These are phyloP conservation scores for Poteriospumella lacustris DNA, from an alignment of 108 stramenopile genomes.

Conservation along the genomic window DNA sequence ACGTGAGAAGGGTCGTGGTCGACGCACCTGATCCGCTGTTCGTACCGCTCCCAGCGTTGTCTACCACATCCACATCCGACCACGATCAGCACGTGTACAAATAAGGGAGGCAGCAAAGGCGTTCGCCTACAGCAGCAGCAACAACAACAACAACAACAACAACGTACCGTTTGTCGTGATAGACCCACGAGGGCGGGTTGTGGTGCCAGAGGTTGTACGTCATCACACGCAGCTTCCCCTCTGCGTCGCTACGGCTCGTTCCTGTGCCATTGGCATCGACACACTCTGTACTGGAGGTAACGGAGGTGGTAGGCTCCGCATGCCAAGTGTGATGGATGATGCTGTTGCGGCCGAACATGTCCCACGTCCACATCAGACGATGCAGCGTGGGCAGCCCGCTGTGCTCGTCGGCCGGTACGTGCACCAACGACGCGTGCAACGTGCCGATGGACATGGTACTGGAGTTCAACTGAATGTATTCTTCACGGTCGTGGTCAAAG, in stretches of 20 bases:
- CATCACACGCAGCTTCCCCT: constrained; percentile 3
- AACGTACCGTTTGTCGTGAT: neutral
- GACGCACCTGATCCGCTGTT: neutral
- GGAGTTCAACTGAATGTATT: neutral
- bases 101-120: neutral
- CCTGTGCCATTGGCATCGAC: neutral
- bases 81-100: too few species aligned
- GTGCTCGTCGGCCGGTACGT: neutral
- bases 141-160: neutral
- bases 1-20: neutral
- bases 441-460: neutral
- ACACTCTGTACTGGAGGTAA: neutral
- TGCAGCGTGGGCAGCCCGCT: neutral
- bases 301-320: neutral
- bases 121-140: neutral
- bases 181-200: neutral
- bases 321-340: neutral
- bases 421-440: neutral
- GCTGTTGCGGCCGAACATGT: neutral
- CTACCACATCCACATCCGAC: too few species aligned
- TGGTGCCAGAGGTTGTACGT: constrained; percentile 25
- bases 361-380: neutral
- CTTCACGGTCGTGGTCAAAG: neutral
- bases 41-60: constrained; percentile 13
- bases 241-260: neutral